Evolutionary conservation across 306 rosid species (phyloP), one percentile per base, ranked within the genome.

Genomic region (Pachyrhizus erosus): DNA sequence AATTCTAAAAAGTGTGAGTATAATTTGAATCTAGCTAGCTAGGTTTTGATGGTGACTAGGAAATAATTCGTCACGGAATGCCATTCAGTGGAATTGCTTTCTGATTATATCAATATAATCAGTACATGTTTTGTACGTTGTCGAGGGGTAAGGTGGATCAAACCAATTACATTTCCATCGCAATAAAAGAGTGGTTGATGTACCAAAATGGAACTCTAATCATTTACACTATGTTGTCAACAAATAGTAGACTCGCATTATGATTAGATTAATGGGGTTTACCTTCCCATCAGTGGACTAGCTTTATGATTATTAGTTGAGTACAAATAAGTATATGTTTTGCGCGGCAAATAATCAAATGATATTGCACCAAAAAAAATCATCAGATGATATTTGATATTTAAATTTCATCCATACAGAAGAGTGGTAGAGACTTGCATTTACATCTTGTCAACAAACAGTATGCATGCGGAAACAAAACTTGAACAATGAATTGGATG

Each of bases 181-280:
- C 33, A 43, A 62, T 57, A 42, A 69, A 51, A 57, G 17, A n/a
- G 49, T 13, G 23, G 78, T 27, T 29, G 77, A 70, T 15, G n/a
- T 11, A 55, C 21, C 73, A 37, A 60, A 18, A 33, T 71, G 51
- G 43, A 70, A 55, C 37, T 62, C 24, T 48, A 20, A 54, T 54
- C 58, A 82, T 68, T 40, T 42, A 66, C 54, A 34, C 40, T 33
- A 62, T 80, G 2, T 17, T 43, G 21, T 79, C 69, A 23, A 37
- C 46, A 70, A 42, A 57, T 6, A 37, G 48, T 66, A 66, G n/a
- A n/a, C 49, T 66, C 15, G 0, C 72, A 18, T 37, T 33, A 17
- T 33, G 26, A 65, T 65, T 34, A n/a, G 49, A 66, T 37, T 15
- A n/a, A n/a, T n/a, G 46, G 26, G 71, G 27, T 33, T 65, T 15